Conservation (phyloP, 1,284 basidiomycete genomes). For the Cryptococcus sp. region DNA sequence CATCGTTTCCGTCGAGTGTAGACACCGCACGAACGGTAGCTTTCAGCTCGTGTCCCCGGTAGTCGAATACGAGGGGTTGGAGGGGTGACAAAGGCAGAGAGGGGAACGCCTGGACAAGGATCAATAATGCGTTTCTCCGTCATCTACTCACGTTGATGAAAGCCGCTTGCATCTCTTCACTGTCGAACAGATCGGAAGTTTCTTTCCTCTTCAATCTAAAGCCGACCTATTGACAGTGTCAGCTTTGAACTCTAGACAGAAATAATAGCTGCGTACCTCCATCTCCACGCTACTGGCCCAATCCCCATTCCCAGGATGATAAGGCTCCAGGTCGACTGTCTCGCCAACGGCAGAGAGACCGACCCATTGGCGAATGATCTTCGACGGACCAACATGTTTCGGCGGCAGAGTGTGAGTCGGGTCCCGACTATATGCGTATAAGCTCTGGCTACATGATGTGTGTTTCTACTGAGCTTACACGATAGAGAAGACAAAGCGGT, state of each 20-base stretch:
- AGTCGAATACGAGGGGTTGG: conserved; percentile 84
- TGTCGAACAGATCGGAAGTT: conserved; percentile 71
- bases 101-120: conserved; percentile 65
- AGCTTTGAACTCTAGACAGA: neutral
- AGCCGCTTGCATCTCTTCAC: conserved; percentile 77
- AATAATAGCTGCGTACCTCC: conserved; percentile 54
- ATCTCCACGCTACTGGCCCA: conserved; percentile 78
- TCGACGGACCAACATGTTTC: conserved; percentile 63
- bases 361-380: conserved; percentile 73
- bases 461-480: conserved; percentile 58
- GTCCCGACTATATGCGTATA: conserved; percentile 63
- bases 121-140: conserved; percentile 40
- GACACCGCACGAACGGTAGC: conserved; percentile 69
- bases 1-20: conserved; percentile 57
- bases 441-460: neutral
- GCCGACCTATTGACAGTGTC: conserved; percentile 56
- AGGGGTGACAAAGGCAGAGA: conserved; percentile 61
- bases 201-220: conserved; percentile 68
- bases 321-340: conserved; percentile 67
- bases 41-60: conserved; percentile 82
- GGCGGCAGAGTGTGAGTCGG: conserved; percentile 67
- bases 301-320: conserved; percentile 64
- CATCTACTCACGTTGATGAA: conserved; percentile 62
- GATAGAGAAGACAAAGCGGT: conserved; percentile 68
- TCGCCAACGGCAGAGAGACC: conserved; percentile 78